phyloP scores from a whole-genome alignment of 129 eudicot species.

The Sambucus nigra region DNA sequence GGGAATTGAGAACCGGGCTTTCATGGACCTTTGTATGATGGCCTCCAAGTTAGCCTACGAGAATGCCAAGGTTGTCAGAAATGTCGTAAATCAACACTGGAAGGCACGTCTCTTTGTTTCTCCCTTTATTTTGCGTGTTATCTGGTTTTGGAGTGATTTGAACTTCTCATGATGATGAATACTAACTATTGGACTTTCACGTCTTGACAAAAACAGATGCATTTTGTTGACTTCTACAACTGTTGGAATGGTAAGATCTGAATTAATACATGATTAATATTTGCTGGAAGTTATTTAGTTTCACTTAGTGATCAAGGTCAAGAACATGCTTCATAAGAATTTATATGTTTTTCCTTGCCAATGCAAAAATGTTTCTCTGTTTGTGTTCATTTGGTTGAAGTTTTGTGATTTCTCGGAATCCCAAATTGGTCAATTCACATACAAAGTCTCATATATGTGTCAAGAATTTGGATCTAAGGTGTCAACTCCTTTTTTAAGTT shows the following conservation, averaged over 20 bases:
- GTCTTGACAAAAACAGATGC: constrained; percentile 49
- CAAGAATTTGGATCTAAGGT: no score
- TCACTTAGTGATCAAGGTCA: no score
- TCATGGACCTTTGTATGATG: constrained; percentile 83
- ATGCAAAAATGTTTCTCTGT: no score
- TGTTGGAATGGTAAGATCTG: constrained; percentile 81
- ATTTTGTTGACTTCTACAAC: constrained; percentile 83
- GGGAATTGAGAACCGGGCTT: constrained; percentile 26
- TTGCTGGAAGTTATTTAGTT: no score
- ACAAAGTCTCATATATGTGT: no score
- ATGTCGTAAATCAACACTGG: constrained; percentile 76
- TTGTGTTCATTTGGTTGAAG: no score
- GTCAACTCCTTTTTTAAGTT: no score
- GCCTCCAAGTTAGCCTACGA: constrained; percentile 91
- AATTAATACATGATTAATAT: not conserved
- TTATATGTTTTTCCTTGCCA: no score
- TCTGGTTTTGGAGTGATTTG: not conserved
- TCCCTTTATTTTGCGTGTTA: not conserved
- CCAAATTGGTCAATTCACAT: no score
- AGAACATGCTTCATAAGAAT: no score
- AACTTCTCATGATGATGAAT: not conserved
- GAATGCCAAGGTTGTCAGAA: constrained; percentile 53
- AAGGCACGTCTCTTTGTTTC: constrained; percentile 32
- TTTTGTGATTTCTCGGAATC: no score
- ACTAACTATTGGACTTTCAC: constrained; percentile 3